Evolutionary conservation across 140 eudicot genomes (phyloP).

Genomic region (Anethum foeniculum): DNA sequence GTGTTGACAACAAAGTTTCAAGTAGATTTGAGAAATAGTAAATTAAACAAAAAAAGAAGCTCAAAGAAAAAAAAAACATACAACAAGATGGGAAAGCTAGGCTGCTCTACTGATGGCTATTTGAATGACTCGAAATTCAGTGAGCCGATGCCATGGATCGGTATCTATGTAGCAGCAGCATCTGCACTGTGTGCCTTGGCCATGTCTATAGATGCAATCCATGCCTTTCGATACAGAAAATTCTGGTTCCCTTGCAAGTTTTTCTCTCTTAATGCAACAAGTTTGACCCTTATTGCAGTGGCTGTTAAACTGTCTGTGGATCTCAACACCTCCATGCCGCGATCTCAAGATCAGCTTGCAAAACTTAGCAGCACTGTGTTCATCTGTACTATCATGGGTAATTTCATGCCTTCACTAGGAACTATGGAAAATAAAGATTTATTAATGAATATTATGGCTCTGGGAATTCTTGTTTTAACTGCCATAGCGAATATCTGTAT

Average conservation of each 20-base stretch:
- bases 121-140: conserved; percentile 47
- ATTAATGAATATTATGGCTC: conserved; percentile 53
- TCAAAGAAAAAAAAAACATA: not conserved
- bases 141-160: conserved; percentile 81
- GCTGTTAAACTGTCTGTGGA: conserved; percentile 60
- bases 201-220: conserved; percentile 49
- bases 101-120: conserved; percentile 47
- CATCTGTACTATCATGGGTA: conserved; percentile 52
- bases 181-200: conserved; percentile 47
- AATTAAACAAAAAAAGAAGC: not conserved
- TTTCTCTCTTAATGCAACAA: conserved; percentile 62
- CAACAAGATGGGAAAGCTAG: conserved; percentile 23
- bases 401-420: conserved; percentile 62
- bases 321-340: conserved; percentile 71
- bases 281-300: conserved; percentile 47
- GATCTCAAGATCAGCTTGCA: conserved; percentile 55
- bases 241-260: conserved; percentile 72
- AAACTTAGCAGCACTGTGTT: conserved; percentile 61
- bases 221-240: conserved; percentile 44
- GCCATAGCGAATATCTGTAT: conserved; percentile 51
- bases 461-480: conserved; percentile 62
- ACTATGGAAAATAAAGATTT: conserved; percentile 53
- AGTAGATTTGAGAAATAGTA: not conserved
- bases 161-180: conserved; percentile 60
- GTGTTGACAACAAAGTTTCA: not conserved